phyloP scores from a whole-genome alignment of 768 basidiomycete species.

The Kwoniella pini region DNA sequence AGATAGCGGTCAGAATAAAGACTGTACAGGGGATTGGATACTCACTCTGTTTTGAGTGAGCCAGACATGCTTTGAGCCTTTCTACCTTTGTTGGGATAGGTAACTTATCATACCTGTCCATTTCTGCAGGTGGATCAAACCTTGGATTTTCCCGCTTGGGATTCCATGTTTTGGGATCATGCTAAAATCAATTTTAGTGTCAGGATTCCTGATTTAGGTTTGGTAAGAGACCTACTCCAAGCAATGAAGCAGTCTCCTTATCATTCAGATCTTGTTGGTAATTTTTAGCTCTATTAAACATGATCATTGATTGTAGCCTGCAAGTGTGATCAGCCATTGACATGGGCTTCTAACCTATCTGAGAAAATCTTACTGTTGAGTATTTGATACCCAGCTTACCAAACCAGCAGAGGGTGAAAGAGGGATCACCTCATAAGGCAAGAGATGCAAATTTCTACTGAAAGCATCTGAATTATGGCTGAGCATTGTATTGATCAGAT shows the following conservation, averaged over 20 bases:
- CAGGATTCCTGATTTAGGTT: background rate
- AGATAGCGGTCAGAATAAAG: background rate
- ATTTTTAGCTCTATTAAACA: constrained; percentile 39
- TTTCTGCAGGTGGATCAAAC: constrained; percentile 37
- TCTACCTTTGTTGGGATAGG: constrained; percentile 41
- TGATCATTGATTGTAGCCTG: constrained; percentile 48
- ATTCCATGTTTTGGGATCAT: constrained; percentile 41
- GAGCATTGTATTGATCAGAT: constrained; percentile 50
- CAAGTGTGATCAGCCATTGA: background rate
- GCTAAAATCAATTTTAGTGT: constrained; percentile 14
- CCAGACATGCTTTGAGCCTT: constrained; percentile 41
- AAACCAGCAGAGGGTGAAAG: constrained; percentile 47
- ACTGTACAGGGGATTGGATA: background rate
- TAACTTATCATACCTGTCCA: constrained; percentile 48
- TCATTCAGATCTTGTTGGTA: constrained; percentile 40
- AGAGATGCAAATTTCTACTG: constrained; percentile 45
- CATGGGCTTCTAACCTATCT: background rate
- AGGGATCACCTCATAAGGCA: constrained; percentile 51
- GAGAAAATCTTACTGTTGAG: constrained; percentile 40
- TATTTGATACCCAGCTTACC: constrained; percentile 50
- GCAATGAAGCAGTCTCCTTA: constrained; percentile 48
- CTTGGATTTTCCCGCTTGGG: constrained; percentile 19
- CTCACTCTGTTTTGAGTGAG: constrained; percentile 50
- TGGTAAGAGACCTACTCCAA: constrained; percentile 35
- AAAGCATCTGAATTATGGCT: constrained; percentile 50